Conservation (phyloP, 257 asterid genomes). For the Linaria vulgaris region DNA sequence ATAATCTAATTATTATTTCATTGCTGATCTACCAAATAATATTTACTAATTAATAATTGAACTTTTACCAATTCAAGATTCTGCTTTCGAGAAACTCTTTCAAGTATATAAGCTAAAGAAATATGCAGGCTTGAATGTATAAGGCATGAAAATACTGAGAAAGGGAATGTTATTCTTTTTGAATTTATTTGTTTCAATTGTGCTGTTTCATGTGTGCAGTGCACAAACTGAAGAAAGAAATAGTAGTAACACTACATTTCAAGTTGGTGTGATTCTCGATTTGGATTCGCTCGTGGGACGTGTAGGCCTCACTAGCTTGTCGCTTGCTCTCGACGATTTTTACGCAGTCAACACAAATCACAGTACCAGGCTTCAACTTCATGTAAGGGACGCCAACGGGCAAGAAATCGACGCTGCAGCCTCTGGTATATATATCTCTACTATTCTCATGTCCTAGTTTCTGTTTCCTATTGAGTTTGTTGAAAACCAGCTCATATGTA, state of each 20-base stretch:
- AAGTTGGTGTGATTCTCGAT: conserved; percentile 34
- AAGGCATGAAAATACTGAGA: neutral
- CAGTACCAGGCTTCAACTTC: conserved; percentile 24
- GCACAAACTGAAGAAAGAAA: conserved; percentile 27
- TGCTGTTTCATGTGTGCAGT: conserved; percentile 22
- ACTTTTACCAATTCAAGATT: too few relatives aligned
- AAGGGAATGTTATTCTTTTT: neutral
- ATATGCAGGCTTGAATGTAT: too few relatives aligned
- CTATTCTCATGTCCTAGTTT: too few relatives aligned
- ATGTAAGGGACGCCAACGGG: conserved; percentile 26
- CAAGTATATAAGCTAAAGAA: too few relatives aligned
- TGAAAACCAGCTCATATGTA: too few relatives aligned
- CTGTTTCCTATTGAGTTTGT: too few relatives aligned
- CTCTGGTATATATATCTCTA: conserved; percentile 12
- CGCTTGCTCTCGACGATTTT: conserved; percentile 28
- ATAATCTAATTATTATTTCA: too few relatives aligned
- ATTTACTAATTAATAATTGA: too few relatives aligned
- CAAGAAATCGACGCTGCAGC: conserved; percentile 34
- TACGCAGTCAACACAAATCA: conserved; percentile 23
- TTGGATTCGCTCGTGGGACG: conserved; percentile 29
- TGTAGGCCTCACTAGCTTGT: conserved; percentile 27
- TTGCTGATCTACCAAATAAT: too few relatives aligned
- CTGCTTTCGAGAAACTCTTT: neutral
- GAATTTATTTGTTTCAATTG: conserved; percentile 15
- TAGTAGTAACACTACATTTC: conserved; percentile 27